phyloP scores from a whole-genome alignment of 306 rosid genomes.

The peach (Prunus persica) region Prunus_persica_NCBIv2 NC_034015.1:12325501-12326000 shows the following conservation, averaged over 20 bases:
- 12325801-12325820: slow-evolving; percentile 83
- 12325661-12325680: background rate
- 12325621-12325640: background rate
- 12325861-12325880: slow-evolving; percentile 22
- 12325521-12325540: background rate
- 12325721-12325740: slow-evolving; percentile 83
- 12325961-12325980: slow-evolving; percentile 99
- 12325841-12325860: slow-evolving; percentile 94
- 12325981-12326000: slow-evolving; percentile 77
- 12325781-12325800: slow-evolving; percentile 98
- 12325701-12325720: slow-evolving; percentile 94
- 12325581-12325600: slow-evolving; percentile 6
- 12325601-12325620: background rate
- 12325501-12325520: background rate
- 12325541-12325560: background rate
- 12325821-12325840: slow-evolving; percentile 94
- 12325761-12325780: slow-evolving; percentile 83
- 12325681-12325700: slow-evolving; percentile 32
- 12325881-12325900: slow-evolving; percentile 14
- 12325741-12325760: slow-evolving; percentile 79
- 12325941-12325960: slow-evolving; percentile 62
- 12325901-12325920: slow-evolving; percentile 1
- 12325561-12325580: background rate
- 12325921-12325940: background rate
- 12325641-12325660: background rate